A percentile compares a stretch with the other conserved stretches of the same genome.
phyloP scores from a whole-genome alignment of 192 early-diverging fungal genomes.

The Coemansia asiatica region DNA sequence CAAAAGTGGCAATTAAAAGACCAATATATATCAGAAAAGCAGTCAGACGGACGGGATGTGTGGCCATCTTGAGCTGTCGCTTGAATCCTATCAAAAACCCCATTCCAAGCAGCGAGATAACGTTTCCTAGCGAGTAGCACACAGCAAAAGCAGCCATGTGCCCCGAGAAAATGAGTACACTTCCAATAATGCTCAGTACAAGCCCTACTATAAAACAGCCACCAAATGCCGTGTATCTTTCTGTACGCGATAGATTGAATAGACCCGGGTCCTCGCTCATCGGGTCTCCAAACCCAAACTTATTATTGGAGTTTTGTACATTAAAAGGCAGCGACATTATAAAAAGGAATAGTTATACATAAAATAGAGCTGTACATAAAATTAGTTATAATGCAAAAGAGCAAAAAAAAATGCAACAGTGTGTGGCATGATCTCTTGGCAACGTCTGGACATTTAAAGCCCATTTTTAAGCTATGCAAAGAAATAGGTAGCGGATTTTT shows the following conservation, averaged over 20 bases:
- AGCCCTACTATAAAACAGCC: slow-evolving; percentile 78
- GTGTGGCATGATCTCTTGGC: no score
- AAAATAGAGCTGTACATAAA: not conserved
- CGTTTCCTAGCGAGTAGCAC: slow-evolving; percentile 88
- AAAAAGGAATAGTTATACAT: no score
- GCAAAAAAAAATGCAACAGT: not conserved
- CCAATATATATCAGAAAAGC: slow-evolving; percentile 73
- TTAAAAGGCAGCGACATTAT: slow-evolving; percentile 53
- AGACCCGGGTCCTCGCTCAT: slow-evolving; percentile 50
- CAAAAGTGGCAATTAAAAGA: slow-evolving; percentile 68
- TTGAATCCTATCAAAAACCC: slow-evolving; percentile 87
- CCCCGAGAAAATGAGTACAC: slow-evolving; percentile 56
- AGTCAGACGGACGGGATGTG: slow-evolving; percentile 71
- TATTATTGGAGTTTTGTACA: slow-evolving; percentile 21
- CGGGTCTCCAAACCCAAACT: slow-evolving; percentile 38
- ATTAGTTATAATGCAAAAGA: not conserved
- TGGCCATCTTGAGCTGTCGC: slow-evolving; percentile 85
- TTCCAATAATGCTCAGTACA: slow-evolving; percentile 73
- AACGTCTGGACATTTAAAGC: no score
- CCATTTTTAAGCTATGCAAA: no score
- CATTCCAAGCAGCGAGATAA: slow-evolving; percentile 80
- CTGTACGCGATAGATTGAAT: slow-evolving; percentile 47
- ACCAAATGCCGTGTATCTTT: slow-evolving; percentile 51
- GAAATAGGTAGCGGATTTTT: no score
- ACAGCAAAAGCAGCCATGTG: slow-evolving; percentile 79